Conservation (phyloP, 139 green algal genomes). For the Zygnema cylindricum region DNA sequence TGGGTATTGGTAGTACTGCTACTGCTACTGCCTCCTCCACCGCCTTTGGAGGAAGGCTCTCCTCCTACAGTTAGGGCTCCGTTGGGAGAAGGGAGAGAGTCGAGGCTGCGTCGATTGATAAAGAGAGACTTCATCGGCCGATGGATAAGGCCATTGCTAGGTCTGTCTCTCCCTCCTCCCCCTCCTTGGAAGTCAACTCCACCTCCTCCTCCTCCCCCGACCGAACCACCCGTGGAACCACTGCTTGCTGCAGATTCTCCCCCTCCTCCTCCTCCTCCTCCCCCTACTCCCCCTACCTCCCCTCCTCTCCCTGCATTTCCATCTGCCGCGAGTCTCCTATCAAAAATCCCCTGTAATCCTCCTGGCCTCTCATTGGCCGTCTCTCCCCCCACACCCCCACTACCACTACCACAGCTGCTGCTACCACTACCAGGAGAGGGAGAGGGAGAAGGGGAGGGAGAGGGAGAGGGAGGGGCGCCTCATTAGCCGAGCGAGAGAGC, state of each 20-base stretch:
- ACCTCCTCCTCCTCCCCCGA: background rate
- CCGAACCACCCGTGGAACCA: no score
- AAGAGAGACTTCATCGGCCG: background rate
- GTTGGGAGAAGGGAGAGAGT: background rate
- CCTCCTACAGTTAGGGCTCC: no score
- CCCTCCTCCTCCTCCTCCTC: background rate
- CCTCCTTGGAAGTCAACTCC: background rate
- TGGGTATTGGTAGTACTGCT: no score
- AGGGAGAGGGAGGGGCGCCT: no score
- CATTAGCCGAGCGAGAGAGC: background rate
- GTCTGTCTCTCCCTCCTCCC: background rate
- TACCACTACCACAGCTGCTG: no score
- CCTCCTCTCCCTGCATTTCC: background rate
- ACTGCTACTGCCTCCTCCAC: no score
- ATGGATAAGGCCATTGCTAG: background rate
- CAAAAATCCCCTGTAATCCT: background rate
- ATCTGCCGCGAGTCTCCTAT: background rate
- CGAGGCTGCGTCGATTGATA: background rate
- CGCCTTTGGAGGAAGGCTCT: no score
- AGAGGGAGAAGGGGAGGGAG: no score
- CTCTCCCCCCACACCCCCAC: no score
- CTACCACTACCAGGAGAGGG: no score
- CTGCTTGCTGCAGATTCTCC: background rate
- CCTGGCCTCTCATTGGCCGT: background rate
- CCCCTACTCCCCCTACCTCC: background rate